Conservation (phyloP, 768 basidiomycete genomes). For the Rhodotorula sphaerocarpa region DNA sequence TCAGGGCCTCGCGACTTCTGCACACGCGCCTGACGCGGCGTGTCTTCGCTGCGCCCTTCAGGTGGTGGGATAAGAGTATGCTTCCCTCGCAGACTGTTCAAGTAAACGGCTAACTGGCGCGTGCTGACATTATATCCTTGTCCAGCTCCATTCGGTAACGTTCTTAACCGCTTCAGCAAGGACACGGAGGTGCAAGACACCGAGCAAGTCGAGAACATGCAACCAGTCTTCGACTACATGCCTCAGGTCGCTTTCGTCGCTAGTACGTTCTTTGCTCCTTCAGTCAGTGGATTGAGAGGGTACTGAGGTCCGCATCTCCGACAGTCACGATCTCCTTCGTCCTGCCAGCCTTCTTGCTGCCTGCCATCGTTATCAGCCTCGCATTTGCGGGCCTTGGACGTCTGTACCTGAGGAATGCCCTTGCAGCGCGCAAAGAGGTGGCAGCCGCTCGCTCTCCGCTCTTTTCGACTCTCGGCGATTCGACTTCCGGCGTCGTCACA, state of each 20-base stretch:
- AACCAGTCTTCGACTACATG: conserved; percentile 39
- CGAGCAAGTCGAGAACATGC: conserved; percentile 27
- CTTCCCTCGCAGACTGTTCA: too few species aligned
- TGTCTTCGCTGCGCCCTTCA: conserved; percentile 25
- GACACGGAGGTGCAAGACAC: conserved; percentile 32
- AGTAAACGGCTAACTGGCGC: too few species aligned
- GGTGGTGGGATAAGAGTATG: conserved; percentile 26
- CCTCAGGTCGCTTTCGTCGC: conserved; percentile 32
- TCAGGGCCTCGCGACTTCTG: conserved; percentile 16
- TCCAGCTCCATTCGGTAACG: conserved; percentile 16
- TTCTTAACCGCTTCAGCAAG: conserved; percentile 24
- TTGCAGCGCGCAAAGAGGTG: conserved; percentile 30
- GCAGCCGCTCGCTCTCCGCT: conserved; percentile 41
- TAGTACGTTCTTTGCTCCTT: too few species aligned
- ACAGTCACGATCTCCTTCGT: conserved; percentile 14
- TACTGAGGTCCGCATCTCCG: not conserved
- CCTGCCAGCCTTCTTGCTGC: conserved; percentile 26
- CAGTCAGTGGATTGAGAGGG: not conserved
- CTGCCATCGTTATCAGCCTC: conserved; percentile 37
- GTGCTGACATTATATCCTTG: too few species aligned
- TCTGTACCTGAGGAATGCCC: conserved; percentile 43
- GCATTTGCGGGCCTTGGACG: conserved; percentile 42
- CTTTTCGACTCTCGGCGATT: conserved; percentile 45
- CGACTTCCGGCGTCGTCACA: conserved; percentile 44
- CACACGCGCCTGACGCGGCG: conserved; percentile 10